Percentiles rank a stretch among this genome's conserved stretches.
Conservation (phyloP, 2,329 filamentous ascomycete species). For the Fusarium floridanum region DNA sequence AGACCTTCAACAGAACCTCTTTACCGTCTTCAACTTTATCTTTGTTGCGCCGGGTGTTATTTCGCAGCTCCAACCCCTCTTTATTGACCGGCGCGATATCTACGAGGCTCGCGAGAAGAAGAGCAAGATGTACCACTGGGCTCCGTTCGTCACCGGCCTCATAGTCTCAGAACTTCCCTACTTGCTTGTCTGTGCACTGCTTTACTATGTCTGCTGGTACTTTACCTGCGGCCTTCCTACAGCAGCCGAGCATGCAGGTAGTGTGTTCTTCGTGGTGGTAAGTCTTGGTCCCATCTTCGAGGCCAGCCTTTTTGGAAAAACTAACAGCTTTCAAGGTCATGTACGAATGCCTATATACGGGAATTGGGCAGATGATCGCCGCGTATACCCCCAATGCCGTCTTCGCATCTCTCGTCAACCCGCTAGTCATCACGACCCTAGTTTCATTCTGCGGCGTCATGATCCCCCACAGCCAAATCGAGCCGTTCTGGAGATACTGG, state of each 20-base stretch:
- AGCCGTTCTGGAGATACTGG: background rate
- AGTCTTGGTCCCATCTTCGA: background rate
- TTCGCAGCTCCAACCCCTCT: slow-evolving; percentile 58
- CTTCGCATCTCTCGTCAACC: background rate
- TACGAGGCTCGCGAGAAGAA: slow-evolving; percentile 63
- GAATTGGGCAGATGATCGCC: background rate
- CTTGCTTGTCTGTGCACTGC: background rate
- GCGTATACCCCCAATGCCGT: background rate
- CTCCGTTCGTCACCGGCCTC: background rate
- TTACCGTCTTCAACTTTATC: background rate
- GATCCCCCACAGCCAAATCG: background rate
- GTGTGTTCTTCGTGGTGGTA: background rate
- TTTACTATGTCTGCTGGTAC: background rate
- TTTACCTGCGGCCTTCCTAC: background rate
- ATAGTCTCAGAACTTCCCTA: background rate
- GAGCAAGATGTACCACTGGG: slow-evolving; percentile 62
- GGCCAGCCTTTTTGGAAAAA: background rate
- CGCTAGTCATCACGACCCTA: background rate
- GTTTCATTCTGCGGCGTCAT: background rate
- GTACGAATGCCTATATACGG: background rate
- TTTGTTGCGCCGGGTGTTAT: background rate
- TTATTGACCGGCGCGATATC: slow-evolving; percentile 60
- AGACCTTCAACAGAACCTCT: background rate
- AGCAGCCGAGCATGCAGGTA: background rate
- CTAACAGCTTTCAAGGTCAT: background rate